Percentiles rank a stretch among this genome's conserved stretches.
Evolutionary conservation across 495 filamentous ascomycete genomes (phyloP).

Genomic region (Podospora bellae-mahoneyi): DNA sequence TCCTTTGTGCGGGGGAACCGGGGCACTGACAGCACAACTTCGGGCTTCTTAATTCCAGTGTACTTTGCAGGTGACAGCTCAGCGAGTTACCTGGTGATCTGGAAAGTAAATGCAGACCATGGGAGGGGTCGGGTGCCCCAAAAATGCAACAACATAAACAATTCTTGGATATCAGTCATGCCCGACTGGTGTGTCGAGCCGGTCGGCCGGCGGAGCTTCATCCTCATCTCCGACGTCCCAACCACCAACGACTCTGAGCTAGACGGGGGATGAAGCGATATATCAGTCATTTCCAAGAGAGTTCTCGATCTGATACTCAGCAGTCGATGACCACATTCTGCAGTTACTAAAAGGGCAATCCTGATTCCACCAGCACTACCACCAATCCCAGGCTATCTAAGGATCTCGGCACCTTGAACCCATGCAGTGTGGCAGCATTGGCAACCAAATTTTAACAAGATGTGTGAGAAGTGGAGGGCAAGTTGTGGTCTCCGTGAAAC

Average conservation of each 20-base stretch:
- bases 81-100: background rate
- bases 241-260: background rate
- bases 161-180: background rate
- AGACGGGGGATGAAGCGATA: background rate
- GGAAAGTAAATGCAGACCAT: background rate
- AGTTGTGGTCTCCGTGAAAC: background rate
- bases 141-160: background rate
- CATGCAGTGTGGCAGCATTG: background rate
- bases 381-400: background rate
- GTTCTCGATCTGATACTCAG: background rate
- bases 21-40: constrained; percentile 2
- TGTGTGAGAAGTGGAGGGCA: background rate
- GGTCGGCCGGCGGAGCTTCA: background rate
- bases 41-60: background rate
- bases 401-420: background rate
- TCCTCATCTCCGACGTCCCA: background rate
- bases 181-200: background rate
- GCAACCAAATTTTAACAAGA: constrained; percentile 8
- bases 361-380: background rate
- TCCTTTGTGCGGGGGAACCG: constrained; percentile 6
- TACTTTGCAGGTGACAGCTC: background rate
- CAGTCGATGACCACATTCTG: constrained; percentile 5
- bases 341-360: background rate
- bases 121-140: background rate
- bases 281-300: background rate